A percentile compares a stretch with the other conserved stretches of the same genome.
Evolutionary conservation across 257 asterid species (phyloP).

Genomic region (Solanum ossicruentum): DNA sequence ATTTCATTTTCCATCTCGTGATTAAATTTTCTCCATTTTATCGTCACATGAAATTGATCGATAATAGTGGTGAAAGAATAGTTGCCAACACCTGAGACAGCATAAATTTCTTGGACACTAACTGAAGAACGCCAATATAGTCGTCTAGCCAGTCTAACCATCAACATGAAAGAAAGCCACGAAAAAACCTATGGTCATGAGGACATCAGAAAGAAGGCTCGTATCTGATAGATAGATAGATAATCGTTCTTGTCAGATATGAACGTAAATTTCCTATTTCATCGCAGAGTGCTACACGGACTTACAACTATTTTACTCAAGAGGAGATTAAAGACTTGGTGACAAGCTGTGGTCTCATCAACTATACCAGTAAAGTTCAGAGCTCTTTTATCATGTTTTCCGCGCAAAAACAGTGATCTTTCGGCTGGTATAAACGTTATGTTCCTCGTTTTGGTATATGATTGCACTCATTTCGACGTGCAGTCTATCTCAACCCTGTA

Average conservation of each 20-base stretch:
- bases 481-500: neutral
- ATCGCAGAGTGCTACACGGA: constrained; percentile 27
- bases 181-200: neutral
- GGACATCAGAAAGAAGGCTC: neutral
- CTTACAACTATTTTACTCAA: constrained; percentile 48
- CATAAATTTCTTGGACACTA: neutral
- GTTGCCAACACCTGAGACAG: neutral
- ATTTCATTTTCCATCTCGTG: neutral
- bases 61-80: neutral
- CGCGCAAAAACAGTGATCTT: constrained; percentile 66
- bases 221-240: neutral
- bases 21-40: neutral
- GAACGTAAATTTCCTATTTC: neutral
- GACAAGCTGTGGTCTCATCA: constrained; percentile 68
- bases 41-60: neutral
- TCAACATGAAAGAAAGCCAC: neutral
- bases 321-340: constrained; percentile 86
- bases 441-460: no score
- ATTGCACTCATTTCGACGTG: neutral
- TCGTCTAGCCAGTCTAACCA: neutral
- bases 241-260: neutral
- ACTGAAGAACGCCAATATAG: neutral
- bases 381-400: constrained; percentile 82
- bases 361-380: constrained; percentile 51
- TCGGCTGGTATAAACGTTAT: neutral